Evolutionary conservation across 129 eudicot genomes (phyloP), one percentile per base, ranked within the genome.

Genomic region (Flaveria linearis): DNA sequence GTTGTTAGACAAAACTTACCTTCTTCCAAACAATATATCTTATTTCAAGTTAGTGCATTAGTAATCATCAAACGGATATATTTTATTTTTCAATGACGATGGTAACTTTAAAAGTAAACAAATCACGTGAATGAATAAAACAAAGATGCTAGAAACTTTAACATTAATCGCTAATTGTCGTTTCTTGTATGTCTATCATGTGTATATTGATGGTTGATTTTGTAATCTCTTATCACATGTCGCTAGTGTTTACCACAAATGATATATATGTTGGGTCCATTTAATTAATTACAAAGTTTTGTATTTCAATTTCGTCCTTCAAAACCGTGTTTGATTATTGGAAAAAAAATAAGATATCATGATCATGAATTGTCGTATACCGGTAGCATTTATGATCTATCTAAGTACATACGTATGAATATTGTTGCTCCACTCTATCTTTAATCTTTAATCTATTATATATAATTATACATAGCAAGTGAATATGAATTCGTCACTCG

Each of bases 141-240:
- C 28, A 67, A 39, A 18, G 30, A 41, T 9, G 23, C 36, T n/a
- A 67, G 22, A 39, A 43, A 45, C 41, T 20, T 45, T 3, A 22
- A 45, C 56, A 69, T 45, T 15, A 46, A 46, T 45, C 39, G 22
- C 15, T 41, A 67, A 39, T 42, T 67, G 52, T 68, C 53, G 55
- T 68, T 68, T 68, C 53, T 42, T 42, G 15, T 30, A 68, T 68
- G 53, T 41, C 13, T 43, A 11, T 67, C n/a, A 41, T 67, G 53
- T 68, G 52, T 68, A 20, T 69, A 42, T 56, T 56, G 56, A 39
- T 58, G 43, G 25, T 58, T 6, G 20, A 7, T 36, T 72, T 55
- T 56, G 66, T 61, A 53, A 43, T 72, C 76, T 33, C 20, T 55
- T 12, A 72, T 33, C 10, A 72, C 76, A 72, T n/a, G 42, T 36